Conservation (phyloP, 441 rosid species). For the Breynia disticha region DNA sequence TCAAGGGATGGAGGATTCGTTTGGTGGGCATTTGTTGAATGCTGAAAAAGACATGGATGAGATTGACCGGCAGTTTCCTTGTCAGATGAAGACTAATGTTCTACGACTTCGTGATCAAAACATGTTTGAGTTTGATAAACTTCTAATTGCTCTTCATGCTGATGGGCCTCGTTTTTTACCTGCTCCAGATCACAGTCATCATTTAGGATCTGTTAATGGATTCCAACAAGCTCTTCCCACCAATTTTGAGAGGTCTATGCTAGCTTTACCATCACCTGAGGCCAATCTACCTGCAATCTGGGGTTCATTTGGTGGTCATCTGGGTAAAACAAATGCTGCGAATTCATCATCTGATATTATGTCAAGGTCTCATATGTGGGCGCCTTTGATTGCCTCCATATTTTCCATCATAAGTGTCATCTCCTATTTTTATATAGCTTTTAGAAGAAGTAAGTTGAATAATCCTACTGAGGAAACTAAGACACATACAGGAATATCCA, state of each 20-base stretch:
- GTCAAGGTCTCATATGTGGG: slow-evolving; percentile 14
- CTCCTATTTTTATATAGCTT: slow-evolving; percentile 13
- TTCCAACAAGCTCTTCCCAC: slow-evolving; percentile 37
- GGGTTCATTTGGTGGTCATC: slow-evolving; percentile 21
- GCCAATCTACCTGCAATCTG: slow-evolving; percentile 19
- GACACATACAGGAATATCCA: slow-evolving; percentile 26
- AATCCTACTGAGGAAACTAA: slow-evolving; percentile 33
- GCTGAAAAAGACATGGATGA: slow-evolving; percentile 23
- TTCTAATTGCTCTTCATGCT: slow-evolving; percentile 18
- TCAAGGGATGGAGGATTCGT: slow-evolving; percentile 23
- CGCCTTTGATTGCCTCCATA: slow-evolving; percentile 22
- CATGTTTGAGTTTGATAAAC: slow-evolving; percentile 28
- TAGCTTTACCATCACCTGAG: slow-evolving; percentile 47
- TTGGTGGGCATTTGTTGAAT: slow-evolving; percentile 20
- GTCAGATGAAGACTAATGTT: slow-evolving; percentile 42
- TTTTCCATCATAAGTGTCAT: slow-evolving; percentile 28
- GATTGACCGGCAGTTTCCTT: slow-evolving; percentile 35
- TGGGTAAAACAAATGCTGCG: slow-evolving; percentile 12
- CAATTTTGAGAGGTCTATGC: slow-evolving; percentile 22
- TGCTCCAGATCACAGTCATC: slow-evolving; percentile 22
- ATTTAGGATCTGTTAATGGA: slow-evolving; percentile 22
- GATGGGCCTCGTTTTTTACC: slow-evolving; percentile 34
- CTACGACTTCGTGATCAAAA: slow-evolving; percentile 41
- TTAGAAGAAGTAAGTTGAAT: slow-evolving; percentile 24
- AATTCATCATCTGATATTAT: slow-evolving; percentile 18